Base-by-base conservation (phyloP, 2,329 filamentous ascomycete genomes). In the Pseudopithomyces maydicus region DNA sequence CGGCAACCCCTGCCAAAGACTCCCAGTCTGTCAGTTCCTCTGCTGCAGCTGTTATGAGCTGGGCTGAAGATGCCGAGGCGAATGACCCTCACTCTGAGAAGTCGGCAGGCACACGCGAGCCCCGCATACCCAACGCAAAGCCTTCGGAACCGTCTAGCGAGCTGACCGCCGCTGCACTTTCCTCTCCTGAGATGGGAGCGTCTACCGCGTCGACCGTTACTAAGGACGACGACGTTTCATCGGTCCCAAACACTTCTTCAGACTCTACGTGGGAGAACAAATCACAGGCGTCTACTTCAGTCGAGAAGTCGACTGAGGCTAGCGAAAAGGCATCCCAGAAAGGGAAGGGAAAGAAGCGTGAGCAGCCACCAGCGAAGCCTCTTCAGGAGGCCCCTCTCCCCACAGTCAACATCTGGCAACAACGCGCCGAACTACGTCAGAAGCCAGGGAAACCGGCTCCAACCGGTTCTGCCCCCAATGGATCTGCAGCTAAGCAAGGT, bases 401-500 rank as follows among this genome's bases (percentile, higher is more conserved):
- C 0, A 76, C 86, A 1, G 90, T 97, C 56, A 99, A 99, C 74
- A 81, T 93, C 60, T 99, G 95, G 94, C 85, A 88, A 61, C 87
- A 93, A 77, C 86, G 93, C 54, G 88, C 84, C 66, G 88, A 92
- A 68, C 8, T 35, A 12, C 38, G 48, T 8, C 44, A 47, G 87
- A 87, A 45, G 78, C 82, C 43, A 11, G 49, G 52, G 6, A 60
- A 62, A 33, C 39, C 58, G 36, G 52, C 47, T 38, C 36, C 53
- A 1, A 22, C 62, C 6, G 49, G 59, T 35, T 20, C 54, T 3
- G 32, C 33, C 5, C 44, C 66, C 6, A 71, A 69, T 51, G 69
- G 68, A 17, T 41, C 53, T 19, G 43, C 61, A 19, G 54, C 61
- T 17, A 74, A 70, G 64, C 74, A 74, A 61, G 54, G 45, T 38